These are phyloP conservation scores for Pyrenophora graminea DNA, from an alignment of 2,329 filamentous ascomycete genomes.

Conservation along the genomic window DNA sequence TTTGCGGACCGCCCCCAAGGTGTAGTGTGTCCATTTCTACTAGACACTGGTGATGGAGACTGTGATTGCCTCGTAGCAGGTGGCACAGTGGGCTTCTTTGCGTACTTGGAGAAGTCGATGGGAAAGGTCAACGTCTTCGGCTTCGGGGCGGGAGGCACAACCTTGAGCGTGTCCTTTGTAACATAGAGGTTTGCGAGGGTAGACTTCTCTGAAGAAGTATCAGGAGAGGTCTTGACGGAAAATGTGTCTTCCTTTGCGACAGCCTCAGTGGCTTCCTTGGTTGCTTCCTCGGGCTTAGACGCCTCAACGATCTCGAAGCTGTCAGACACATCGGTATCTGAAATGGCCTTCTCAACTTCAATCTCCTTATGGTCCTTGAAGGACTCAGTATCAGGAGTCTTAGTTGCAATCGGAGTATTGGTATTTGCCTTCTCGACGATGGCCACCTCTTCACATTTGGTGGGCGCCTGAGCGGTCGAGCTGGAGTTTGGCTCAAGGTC, in stretches of 20 bases:
- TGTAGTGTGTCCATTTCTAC: neutral
- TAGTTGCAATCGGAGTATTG: too few relatives aligned
- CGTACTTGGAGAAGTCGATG: constrained; percentile 27
- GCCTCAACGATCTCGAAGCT: neutral
- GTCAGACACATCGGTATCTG: neutral
- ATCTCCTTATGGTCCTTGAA: neutral
- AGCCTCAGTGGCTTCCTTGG: neutral
- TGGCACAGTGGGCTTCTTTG: constrained; percentile 14
- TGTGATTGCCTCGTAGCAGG: neutral
- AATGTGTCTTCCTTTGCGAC: neutral
- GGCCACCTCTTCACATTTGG: neutral
- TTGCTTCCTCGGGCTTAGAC: neutral
- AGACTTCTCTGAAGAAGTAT: neutral
- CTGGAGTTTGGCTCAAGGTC: constrained; percentile 10
- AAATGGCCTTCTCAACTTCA: neutral
- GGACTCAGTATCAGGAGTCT: too few relatives aligned
- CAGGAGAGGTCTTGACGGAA: neutral
- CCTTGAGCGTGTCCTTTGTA: constrained; percentile 26
- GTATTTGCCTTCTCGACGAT: neutral
- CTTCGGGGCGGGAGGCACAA: constrained; percentile 20
- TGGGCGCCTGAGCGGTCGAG: neutral
- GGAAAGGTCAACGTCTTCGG: constrained; percentile 28
- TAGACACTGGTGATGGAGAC: neutral
- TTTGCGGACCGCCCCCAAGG: neutral
- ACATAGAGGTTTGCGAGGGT: constrained; percentile 16